Conservation (phyloP, 2,329 filamentous ascomycete genomes). For the Pseudocercospora macadamiae region DNA sequence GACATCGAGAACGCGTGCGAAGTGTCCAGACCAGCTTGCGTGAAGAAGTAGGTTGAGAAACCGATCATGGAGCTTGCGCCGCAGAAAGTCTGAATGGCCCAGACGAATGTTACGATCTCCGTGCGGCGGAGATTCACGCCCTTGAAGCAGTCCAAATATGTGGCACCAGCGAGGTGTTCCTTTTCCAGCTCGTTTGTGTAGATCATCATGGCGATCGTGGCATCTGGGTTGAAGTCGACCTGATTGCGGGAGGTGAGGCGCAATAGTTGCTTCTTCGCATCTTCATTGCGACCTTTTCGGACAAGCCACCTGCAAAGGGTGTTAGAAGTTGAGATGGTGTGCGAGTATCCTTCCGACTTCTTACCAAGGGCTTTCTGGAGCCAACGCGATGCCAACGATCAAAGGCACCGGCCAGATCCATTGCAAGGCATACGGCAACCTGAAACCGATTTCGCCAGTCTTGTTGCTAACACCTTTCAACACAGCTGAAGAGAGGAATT, state of each 20-base stretch:
- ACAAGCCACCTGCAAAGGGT: constrained; percentile 31
- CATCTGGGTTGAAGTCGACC: constrained; percentile 75
- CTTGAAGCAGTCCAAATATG: constrained; percentile 57
- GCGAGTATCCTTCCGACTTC: neutral
- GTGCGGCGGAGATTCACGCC: constrained; percentile 53
- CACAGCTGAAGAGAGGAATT: constrained; percentile 53
- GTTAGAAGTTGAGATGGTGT: neutral
- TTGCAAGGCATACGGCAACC: constrained; percentile 48
- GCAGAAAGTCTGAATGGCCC: constrained; percentile 16
- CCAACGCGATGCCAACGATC: constrained; percentile 31
- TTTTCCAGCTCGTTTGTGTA: constrained; percentile 57
- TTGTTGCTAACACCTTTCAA: constrained; percentile 33
- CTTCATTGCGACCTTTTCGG: constrained; percentile 34
- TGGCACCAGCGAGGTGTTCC: constrained; percentile 50
- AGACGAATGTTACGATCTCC: constrained; percentile 40
- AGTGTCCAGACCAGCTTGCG: constrained; percentile 43
- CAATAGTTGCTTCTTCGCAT: constrained; percentile 32
- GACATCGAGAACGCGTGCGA: constrained; percentile 43
- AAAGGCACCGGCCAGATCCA: constrained; percentile 44
- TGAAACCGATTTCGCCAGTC: constrained; percentile 41
- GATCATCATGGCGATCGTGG: constrained; percentile 89
- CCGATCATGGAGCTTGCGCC: constrained; percentile 19
- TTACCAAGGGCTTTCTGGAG: constrained; percentile 38
- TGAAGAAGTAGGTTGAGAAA: constrained; percentile 41
- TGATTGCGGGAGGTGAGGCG: constrained; percentile 48